Evolutionary conservation across 345 rosid genomes (phyloP).

Genomic region (Linum trigynum): DNA sequence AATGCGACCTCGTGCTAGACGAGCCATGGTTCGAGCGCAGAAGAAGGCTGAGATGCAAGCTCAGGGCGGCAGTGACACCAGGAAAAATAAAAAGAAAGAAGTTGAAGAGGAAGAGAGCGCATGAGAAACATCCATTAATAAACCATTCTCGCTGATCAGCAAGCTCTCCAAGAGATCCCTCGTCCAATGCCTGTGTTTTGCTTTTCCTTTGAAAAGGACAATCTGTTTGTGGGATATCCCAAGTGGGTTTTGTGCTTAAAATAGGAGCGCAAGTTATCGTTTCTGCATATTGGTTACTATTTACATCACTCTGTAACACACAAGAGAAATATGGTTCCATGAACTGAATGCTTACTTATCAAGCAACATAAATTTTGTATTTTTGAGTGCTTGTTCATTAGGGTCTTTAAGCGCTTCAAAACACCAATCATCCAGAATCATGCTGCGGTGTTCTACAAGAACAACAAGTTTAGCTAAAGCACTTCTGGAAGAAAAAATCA

Average conservation of each 20-base stretch:
- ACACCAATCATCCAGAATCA: too few species aligned
- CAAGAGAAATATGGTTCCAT: too few species aligned
- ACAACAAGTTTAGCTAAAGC: too few species aligned
- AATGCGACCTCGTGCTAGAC: slow-evolving; percentile 87
- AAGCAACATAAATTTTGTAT: too few species aligned
- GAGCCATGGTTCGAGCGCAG: slow-evolving; percentile 87
- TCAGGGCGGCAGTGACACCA: slow-evolving; percentile 28
- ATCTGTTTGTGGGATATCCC: background rate
- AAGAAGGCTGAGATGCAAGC: slow-evolving; percentile 68
- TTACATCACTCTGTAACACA: too few species aligned
- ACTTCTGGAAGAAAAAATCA: background rate
- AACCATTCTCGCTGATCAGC: background rate
- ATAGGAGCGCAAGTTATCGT: too few species aligned
- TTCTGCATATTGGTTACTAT: too few species aligned
- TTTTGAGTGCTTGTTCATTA: too few species aligned
- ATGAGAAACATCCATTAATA: background rate
- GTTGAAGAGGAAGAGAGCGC: slow-evolving; percentile 23
- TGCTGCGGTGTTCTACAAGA: too few species aligned
- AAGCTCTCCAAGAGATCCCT: slow-evolving; percentile 4
- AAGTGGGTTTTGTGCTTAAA: background rate
- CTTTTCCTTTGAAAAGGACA: background rate
- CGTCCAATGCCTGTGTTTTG: background rate
- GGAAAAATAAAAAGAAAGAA: slow-evolving; percentile 48
- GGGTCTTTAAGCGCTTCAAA: too few species aligned
- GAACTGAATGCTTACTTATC: too few species aligned